Base-by-base conservation (phyloP, 164 flowering plant genomes). In the Stephania yunnanensis region DNA sequence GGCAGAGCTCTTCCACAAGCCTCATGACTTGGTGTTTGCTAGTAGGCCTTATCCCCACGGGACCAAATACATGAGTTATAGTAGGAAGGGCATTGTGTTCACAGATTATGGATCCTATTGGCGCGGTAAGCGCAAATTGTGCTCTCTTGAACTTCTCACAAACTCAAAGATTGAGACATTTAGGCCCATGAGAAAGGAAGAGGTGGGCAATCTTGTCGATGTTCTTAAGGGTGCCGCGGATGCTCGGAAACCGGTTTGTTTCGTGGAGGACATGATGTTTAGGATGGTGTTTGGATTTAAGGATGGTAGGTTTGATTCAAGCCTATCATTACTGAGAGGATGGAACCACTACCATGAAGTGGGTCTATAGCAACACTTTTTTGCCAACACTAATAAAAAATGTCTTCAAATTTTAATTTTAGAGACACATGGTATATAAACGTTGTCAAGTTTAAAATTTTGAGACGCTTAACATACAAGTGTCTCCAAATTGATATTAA, bases 211-310 rank as follows among this genome's bases (percentile, higher is more conserved):
- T 30, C 46, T 72, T 9, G 65, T 72, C 12, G 45, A 30, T 22
- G 19, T 10, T 42, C 7, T 72, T 15, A 72, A 29, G 31, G n/a
- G 19, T 10, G 66, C 44, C 70, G 55, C 77, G 5, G 65, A 17
- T 61, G n/a, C n/a, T 7, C 1, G 65, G 19, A 7, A 61, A n/a
- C 12, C 13, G 31, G 30, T 70, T 9, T 79, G 80, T 70, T 36
- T 82, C 10, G 75, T 46, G 1, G 69, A 80, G 6, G 73, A 78
- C 15, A 76, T 78, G 70, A 76, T 80, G 4, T 86, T 81, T 36
- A 17, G 25, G 73, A 85, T 85, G 87, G 81, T 85, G 25, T 75
- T 85, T 67, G 89, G 89, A 42, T 81, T 81, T 80, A 87, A 87
- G 2, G 82, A 82, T 48, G 82, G 81, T 72, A 82, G 78, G 13